Conservation (phyloP, 2,329 filamentous ascomycete genomes). For the Botryotinia globosa region DNA sequence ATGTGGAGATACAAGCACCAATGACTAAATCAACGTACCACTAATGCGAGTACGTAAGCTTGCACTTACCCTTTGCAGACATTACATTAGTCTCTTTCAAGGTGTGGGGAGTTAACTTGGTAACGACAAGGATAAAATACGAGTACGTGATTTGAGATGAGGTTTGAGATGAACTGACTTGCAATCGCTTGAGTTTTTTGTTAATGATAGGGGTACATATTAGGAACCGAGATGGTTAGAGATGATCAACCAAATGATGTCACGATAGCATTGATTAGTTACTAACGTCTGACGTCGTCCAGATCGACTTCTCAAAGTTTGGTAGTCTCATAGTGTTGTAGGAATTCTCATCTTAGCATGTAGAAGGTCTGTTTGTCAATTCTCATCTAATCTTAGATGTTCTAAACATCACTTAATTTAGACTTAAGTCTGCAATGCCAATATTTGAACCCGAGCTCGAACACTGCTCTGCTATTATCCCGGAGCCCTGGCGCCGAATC, state of each 20-base stretch:
- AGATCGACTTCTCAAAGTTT: not conserved
- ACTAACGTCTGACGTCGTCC: not conserved
- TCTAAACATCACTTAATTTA: not conserved
- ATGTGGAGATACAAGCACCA: conserved; percentile 10
- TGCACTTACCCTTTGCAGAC: not conserved
- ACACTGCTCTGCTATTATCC: not conserved
- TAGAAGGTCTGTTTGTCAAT: not conserved
- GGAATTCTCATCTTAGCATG: not conserved
- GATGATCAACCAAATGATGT: not conserved
- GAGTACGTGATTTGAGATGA: conserved; percentile 8
- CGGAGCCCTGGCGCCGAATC: not conserved
- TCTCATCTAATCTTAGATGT: not conserved
- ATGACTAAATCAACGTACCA: not conserved
- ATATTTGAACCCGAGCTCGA: not conserved
- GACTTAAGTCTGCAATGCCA: not conserved
- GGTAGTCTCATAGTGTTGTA: not conserved
- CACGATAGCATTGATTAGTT: not conserved
- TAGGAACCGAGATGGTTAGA: not conserved
- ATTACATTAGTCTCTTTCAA: not conserved
- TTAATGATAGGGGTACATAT: not conserved
- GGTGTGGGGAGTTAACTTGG: not conserved
- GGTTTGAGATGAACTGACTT: not conserved
- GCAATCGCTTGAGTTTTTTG: not conserved
- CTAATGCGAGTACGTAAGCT: conserved; percentile 16
- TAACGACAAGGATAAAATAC: conserved; percentile 6